phyloP scores from a whole-genome alignment of 2,329 filamentous ascomycete species.

The Venturia asperata region DNA sequence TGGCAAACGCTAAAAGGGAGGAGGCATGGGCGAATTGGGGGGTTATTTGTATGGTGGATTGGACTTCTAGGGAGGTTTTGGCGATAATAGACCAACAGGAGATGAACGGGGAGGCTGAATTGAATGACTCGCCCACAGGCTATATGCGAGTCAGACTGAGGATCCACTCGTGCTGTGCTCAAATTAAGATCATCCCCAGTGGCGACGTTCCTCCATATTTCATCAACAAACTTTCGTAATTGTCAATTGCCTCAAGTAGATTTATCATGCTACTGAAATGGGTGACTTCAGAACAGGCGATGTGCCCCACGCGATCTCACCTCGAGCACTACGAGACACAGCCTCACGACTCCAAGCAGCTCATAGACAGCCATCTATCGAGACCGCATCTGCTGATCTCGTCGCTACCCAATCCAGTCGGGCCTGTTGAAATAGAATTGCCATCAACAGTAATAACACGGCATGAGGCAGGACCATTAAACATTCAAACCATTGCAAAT shows the following conservation, averaged over 20 bases:
- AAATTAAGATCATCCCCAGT: background rate
- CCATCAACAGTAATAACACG: background rate
- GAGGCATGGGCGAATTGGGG: no score
- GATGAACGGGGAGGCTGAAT: background rate
- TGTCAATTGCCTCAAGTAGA: background rate
- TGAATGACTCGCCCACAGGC: background rate
- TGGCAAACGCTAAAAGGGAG: no score
- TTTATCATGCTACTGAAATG: background rate
- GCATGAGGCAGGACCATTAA: background rate
- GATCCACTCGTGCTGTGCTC: background rate
- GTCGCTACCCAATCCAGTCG: background rate
- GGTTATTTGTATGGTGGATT: background rate
- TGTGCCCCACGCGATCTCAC: background rate
- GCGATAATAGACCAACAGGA: background rate
- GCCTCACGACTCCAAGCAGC: background rate
- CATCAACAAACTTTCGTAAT: background rate
- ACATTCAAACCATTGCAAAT: background rate
- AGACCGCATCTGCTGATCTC: conserved; percentile 3
- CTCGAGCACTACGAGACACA: background rate
- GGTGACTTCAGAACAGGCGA: conserved; percentile 3
- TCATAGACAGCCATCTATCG: background rate
- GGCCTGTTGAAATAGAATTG: background rate
- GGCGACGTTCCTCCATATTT: background rate
- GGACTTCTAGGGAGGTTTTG: background rate
- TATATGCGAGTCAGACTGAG: background rate